Evolutionary conservation across 305 asterid genomes (phyloP), one percentile per base, ranked within the genome.

Genomic region (Solanum hybrid): DNA sequence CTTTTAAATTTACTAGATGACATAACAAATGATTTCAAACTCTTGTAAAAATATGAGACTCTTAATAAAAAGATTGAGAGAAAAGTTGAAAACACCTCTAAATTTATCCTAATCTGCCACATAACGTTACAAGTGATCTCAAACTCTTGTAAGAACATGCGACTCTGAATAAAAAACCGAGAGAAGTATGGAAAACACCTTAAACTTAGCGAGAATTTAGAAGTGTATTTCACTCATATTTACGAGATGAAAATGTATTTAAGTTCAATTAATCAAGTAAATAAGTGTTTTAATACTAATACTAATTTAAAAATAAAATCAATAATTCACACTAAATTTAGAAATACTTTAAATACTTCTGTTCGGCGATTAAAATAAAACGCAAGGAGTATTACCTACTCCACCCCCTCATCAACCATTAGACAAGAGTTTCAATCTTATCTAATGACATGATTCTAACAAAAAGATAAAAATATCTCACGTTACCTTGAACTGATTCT

Each of bases 361-460:
- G 0, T 37, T 37, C 40, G 10, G 5, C 17, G 0, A 40, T 40
- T 40, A 40, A 40, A 40, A 40, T 40, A 40, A 40, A 51, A 51
- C 4, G 8, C 66, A 51, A 2, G 69, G 10, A 17, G 24, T 56
- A 56, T 56, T 56, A 56, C 69, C 69, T 56, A 56, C 24, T 56
- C 24, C 69, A 56, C 24, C 24, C 60, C 69, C 71, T 8, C 27
- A 22, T 22, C 73, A 64, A 64, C 27, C 11, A 10, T 24, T 69
- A 69, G 7, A 69, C 14, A 17, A 17, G 8, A 76, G 42, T 81
- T 26, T 86, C 92, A 7, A 56, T 35, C 93, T 92, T 89, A 92
- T 92, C 93, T 77, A 4, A 72, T 90, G 91, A 92, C 92, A 90
- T 93, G 93, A 13, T 87, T 26, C 40, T 12, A 76, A 9, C 36